Evolutionary conservation across 176 grass and related monocot species (phyloP), one percentile per base, ranked within the genome.

Genomic region (Juncus inflexus): DNA sequence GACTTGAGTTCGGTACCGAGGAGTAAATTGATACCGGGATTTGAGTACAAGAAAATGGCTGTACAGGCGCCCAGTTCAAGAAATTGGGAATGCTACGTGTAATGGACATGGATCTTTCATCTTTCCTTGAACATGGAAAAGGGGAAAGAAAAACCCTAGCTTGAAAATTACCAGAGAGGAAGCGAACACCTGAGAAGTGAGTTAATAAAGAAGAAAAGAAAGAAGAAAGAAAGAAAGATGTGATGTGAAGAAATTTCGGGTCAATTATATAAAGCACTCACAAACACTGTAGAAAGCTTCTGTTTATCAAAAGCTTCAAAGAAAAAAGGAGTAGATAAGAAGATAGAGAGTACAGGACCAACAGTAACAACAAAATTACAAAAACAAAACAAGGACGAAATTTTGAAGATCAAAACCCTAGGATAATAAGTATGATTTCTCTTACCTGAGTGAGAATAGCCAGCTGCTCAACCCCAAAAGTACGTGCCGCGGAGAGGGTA

Each of bases 381-480:
- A 43, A 53, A 37, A 41, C 10, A 63, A 43, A 47, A 64, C 8
- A 57, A 69, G 15, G 15, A 15, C 2, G 0, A 36, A 57, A 12
- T 16, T n/a, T 6, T 45, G 4, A 58, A 70, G 41, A 35, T 58
- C 4, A 43, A 70, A 68, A 68, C 66, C 66, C 66, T 69, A 69
- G 42, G 12, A 55, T 10, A 10, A 51, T 36, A 15, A 67, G 39
- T 37, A 8, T 28, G 55, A 71, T 58, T 42, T 59, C 7, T 70
- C 68, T 14, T 77, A 99, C 94, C 78, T 99, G 89, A 51, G 89
- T 99, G 41, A 99, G 80, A 61, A 94, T 75, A 12, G 80, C 89
- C 14, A 99, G 95, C 73, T 99, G 88, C 72, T 99, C 89, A 64
- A 99, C 89, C 42, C 89, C 95, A 43, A 99, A 99, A 52, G 89